A percentile compares a stretch with the other conserved stretches of the same genome.
Conservation (phyloP, 345 rosid genomes). For the Brassica napus region DNA sequence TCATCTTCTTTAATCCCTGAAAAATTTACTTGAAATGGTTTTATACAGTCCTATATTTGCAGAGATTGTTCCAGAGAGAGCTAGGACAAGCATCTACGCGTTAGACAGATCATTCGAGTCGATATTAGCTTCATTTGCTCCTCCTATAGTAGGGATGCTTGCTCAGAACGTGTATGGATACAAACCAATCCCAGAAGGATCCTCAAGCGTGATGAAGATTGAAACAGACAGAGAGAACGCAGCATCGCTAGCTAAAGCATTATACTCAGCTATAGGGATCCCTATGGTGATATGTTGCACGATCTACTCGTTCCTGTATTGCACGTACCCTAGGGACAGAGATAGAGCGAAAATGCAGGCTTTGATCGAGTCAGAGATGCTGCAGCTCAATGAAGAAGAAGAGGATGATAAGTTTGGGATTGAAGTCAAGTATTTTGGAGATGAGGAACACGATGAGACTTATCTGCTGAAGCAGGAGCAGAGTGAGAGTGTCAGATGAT, state of each 20-base stretch:
- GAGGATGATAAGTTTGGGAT: constrained; percentile 30
- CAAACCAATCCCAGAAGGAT: constrained; percentile 62
- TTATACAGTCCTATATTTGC: constrained; percentile 85
- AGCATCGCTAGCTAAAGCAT: constrained; percentile 78
- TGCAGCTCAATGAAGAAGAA: constrained; percentile 37
- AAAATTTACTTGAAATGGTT: constrained; percentile 20
- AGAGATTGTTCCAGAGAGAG: constrained; percentile 85
- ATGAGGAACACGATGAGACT: constrained; percentile 34
- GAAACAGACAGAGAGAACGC: constrained; percentile 77
- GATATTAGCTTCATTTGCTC: constrained; percentile 81
- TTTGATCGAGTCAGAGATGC: constrained; percentile 73
- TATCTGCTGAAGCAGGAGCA: constrained; percentile 35
- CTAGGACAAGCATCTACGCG: constrained; percentile 83
- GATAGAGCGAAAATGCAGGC: constrained; percentile 80
- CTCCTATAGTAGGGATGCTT: constrained; percentile 78
- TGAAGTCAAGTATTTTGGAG: constrained; percentile 36
- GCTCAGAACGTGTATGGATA: constrained; percentile 86
- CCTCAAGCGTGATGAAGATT: constrained; percentile 46
- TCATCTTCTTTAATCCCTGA: no score
- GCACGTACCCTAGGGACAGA: constrained; percentile 78
- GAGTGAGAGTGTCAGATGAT: constrained; percentile 19
- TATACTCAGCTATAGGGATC: constrained; percentile 69
- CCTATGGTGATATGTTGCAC: constrained; percentile 76
- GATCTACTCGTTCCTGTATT: constrained; percentile 73
- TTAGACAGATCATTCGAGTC: constrained; percentile 85